phyloP scores from a whole-genome alignment of 1,284 basidiomycete genomes.

The Violaceomyces palustris region DNA sequence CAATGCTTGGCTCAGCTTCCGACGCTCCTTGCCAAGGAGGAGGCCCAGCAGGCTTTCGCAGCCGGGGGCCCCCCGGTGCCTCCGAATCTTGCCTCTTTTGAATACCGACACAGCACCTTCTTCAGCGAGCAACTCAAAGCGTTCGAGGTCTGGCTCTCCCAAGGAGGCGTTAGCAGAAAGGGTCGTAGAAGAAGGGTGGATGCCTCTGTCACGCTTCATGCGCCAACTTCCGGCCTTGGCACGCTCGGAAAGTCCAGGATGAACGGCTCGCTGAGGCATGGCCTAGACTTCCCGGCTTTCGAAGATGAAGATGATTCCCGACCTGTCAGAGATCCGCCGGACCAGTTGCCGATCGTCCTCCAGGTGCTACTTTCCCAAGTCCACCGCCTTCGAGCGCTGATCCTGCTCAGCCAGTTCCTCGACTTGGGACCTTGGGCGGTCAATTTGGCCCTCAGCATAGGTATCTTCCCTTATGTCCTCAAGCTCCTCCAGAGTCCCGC shows the following conservation, averaged over 20 bases:
- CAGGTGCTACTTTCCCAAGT: conserved; percentile 95
- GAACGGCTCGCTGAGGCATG: neutral
- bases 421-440: conserved; percentile 98
- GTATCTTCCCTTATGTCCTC: conserved; percentile 97
- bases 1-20: conserved; percentile 90
- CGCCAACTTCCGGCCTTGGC: conserved; percentile 17
- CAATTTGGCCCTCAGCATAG: conserved; percentile 91
- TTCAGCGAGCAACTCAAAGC: conserved; percentile 95
- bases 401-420: conserved; percentile 93
- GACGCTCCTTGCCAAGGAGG: conserved; percentile 69
- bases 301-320: conserved; percentile 61
- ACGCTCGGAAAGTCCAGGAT: conserved; percentile 6
- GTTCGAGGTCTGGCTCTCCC: conserved; percentile 88
- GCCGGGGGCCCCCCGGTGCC: conserved; percentile 49
- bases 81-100: conserved; percentile 52
- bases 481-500: conserved; percentile 92
- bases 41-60: conserved; percentile 55
- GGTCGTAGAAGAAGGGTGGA: conserved; percentile 39
- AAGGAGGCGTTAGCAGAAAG: conserved; percentile 54
- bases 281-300: conserved; percentile 16
- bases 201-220: conserved; percentile 25
- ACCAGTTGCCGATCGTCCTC: conserved; percentile 93
- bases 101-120: conserved; percentile 84
- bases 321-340: conserved; percentile 67
- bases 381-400: conserved; percentile 88